Percentiles rank a stretch among this genome's conserved stretches.
These are phyloP conservation scores for Acanthamoeba healyi DNA, from an alignment of 208 protist genomes.

Conservation along the genomic window DNA sequence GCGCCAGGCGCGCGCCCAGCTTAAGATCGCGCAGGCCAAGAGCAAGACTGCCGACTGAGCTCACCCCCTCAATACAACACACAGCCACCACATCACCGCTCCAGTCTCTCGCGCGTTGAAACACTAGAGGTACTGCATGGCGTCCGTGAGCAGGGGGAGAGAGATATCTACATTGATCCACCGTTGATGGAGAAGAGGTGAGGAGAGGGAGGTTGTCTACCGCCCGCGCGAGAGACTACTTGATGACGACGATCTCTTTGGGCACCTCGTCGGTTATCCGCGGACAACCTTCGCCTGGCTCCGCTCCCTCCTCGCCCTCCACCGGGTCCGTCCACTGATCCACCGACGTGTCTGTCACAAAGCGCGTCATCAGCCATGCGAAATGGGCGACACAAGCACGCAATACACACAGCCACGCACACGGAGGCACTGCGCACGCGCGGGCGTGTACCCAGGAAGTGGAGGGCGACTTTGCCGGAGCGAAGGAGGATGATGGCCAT, in stretches of 20 bases:
- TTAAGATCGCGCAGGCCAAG: not conserved
- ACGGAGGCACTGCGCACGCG: too few relatives aligned
- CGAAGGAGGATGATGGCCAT: conserved; percentile 63
- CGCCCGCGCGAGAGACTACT: conserved; percentile 16
- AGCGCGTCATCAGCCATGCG: not conserved
- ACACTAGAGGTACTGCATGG: too few relatives aligned
- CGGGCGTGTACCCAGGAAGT: conserved; percentile 52
- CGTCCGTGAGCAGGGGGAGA: too few relatives aligned
- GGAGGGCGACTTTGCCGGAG: conserved; percentile 30
- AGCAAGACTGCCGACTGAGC: not conserved
- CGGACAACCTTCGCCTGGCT: not conserved
- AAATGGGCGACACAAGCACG: not conserved
- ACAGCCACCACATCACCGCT: too few relatives aligned
- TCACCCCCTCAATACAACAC: too few relatives aligned
- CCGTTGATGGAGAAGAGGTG: too few relatives aligned
- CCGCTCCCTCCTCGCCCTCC: conserved; percentile 21
- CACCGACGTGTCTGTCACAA: conserved; percentile 19
- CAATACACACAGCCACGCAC: not conserved
- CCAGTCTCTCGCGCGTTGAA: too few relatives aligned
- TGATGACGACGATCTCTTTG: conserved; percentile 57
- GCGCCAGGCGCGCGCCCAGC: not conserved
- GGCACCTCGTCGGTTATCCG: not conserved
- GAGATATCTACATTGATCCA: too few relatives aligned
- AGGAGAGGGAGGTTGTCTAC: too few relatives aligned
- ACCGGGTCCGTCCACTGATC: conserved; percentile 63